Evolutionary conservation across 2,329 filamentous ascomycete species (phyloP), one percentile per base, ranked within the genome.

Genomic region (Colletotrichum abscissum): DNA sequence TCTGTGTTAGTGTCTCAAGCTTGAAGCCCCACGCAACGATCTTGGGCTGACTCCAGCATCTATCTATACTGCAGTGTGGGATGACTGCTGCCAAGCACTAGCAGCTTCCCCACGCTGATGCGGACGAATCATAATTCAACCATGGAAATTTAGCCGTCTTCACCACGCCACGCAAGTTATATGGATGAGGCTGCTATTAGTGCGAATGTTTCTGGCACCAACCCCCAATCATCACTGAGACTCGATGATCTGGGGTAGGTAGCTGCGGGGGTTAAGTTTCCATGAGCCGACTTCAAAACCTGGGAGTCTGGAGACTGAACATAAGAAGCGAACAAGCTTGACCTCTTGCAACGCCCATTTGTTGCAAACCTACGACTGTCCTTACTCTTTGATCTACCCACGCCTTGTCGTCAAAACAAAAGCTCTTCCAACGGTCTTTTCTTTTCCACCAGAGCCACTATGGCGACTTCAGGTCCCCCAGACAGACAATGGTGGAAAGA

Each of bases 401-500:
- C 42, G 11, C 3, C 9, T 5, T 8, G 22, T 9, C 5, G 7
- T 49, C 3, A 49, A 6, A 19, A 9, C 8, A n/a, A 8, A n/a
- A 4, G 9, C 19, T n/a, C 42, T 11, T n/a, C 4, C 4, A 2
- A 1, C 14, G 14, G 42, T 22, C 42, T 49, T 22, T n/a, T 5
- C 16, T 49, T 49, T 19, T n/a, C 22, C 19, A n/a, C 5, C 19
- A 9, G 0, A 49, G 42, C 19, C 42, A 22, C 42, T 22, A 49
- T 49, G 42, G 7, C 42, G n/a, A 9, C 42, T n/a, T 11, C 42
- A 49, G 42, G 42, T 5, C 7, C 42, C 1, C 42, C 42, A 22
- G 42, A 49, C 19, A 63, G 59, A 58, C 19, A 64, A 68, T 90
- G 88, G 88, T 90, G 88, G 88, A 89, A 89, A 74, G 86, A 89